Conservation (phyloP, 805 yeast genomes). For the Komagataella populi region DNA sequence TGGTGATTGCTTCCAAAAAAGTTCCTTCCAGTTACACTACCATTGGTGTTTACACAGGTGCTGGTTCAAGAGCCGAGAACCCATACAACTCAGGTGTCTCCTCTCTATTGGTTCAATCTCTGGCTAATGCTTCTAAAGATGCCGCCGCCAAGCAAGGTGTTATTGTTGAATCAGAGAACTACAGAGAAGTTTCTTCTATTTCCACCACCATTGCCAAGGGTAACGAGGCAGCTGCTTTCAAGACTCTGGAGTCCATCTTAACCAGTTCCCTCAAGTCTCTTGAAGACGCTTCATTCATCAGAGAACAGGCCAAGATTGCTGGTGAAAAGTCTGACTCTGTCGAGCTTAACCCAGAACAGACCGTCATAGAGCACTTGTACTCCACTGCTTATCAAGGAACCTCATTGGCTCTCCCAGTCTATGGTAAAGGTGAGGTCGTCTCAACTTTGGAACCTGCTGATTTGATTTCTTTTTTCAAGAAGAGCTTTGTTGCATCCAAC, state of each 20-base stretch:
- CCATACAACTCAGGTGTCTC: slow-evolving; percentile 76
- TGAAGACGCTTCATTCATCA: slow-evolving; percentile 28
- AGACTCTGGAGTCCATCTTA: slow-evolving; percentile 9
- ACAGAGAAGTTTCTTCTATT: slow-evolving; percentile 57
- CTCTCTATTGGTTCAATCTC: slow-evolving; percentile 40
- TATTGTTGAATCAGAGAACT: slow-evolving; percentile 34
- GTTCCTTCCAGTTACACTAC: slow-evolving; percentile 47
- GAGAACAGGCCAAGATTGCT: slow-evolving; percentile 31
- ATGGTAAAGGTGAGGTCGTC: slow-evolving; percentile 61
- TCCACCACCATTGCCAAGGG: slow-evolving; percentile 50
- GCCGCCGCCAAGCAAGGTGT: slow-evolving; percentile 37
- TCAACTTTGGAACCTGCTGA: slow-evolving; percentile 45
- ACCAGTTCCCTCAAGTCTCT: slow-evolving; percentile 17
- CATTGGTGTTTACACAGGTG: slow-evolving; percentile 58
- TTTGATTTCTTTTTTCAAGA: slow-evolving; percentile 37
- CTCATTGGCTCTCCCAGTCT: slow-evolving; percentile 61
- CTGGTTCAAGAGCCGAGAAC: slow-evolving; percentile 73
- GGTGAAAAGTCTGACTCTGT: slow-evolving; percentile 33
- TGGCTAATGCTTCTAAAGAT: slow-evolving; percentile 22
- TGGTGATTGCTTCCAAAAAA: slow-evolving; percentile 58
- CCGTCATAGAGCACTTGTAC: slow-evolving; percentile 62
- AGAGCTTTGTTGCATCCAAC: slow-evolving; percentile 48
- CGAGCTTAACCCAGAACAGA: slow-evolving; percentile 41
- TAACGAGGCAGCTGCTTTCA: slow-evolving; percentile 35
- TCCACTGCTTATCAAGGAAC: slow-evolving; percentile 83